Percentiles rank a stretch among this genome's conserved stretches.
phyloP scores from a whole-genome alignment of 177 flowering plant species.

The Vitis hybrid region DNA sequence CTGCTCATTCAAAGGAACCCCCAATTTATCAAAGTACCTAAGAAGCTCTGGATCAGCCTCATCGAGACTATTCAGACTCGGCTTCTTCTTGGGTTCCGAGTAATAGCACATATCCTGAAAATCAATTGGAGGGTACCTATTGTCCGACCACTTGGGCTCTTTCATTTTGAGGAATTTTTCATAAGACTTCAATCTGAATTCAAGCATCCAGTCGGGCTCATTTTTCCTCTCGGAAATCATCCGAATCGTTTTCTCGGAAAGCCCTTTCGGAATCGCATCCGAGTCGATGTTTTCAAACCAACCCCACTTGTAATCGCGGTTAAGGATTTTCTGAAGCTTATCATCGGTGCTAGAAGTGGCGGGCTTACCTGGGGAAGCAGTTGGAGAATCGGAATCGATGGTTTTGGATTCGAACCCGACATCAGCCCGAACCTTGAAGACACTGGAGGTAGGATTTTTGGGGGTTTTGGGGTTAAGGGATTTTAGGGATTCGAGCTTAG shows the following conservation, averaged over 20 bases:
- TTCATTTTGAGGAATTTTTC: conserved; percentile 64
- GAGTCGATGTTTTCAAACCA: conserved; percentile 75
- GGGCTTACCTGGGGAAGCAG: conserved; percentile 30
- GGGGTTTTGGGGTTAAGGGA: conserved; percentile 6
- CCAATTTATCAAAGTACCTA: conserved; percentile 68
- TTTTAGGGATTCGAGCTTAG: conserved; percentile 19
- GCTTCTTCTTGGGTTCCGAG: conserved; percentile 87
- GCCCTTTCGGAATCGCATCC: conserved; percentile 79
- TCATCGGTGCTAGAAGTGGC: conserved; percentile 33
- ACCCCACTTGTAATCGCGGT: conserved; percentile 80
- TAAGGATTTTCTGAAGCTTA: conserved; percentile 61
- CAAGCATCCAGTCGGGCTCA: conserved; percentile 97
- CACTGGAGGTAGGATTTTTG: conserved; percentile 9
- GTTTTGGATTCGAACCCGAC: conserved; percentile 45
- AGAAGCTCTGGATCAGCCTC: conserved; percentile 86
- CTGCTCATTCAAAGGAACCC: conserved; percentile 70
- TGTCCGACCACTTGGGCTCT: conserved; percentile 93
- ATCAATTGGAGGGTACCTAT: conserved; percentile 67
- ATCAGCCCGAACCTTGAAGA: conserved; percentile 49
- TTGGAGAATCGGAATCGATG: conserved; percentile 11
- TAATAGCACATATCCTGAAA: conserved; percentile 79
- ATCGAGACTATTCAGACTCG: conserved; percentile 67
- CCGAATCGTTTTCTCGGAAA: conserved; percentile 71
- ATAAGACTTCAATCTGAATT: conserved; percentile 66
- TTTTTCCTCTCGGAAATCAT: conserved; percentile 65